Conservation (phyloP, 805 yeast species). For the Candida chilensis region DNA sequence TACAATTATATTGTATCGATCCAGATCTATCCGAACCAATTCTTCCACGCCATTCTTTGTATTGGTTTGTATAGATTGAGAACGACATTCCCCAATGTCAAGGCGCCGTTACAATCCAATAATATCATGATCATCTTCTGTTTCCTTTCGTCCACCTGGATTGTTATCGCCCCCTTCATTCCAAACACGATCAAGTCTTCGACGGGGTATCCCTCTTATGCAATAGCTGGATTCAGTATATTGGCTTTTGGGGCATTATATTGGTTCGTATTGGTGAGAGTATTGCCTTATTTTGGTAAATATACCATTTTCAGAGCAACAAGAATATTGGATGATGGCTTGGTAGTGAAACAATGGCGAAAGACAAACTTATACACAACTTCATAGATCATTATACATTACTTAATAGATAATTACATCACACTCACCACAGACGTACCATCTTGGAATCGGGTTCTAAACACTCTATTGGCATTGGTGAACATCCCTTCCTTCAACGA, state of each 20-base stretch:
- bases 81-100: slow-evolving; percentile 8
- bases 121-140: slow-evolving; percentile 24
- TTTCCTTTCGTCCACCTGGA: slow-evolving; percentile 32
- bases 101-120: slow-evolving; percentile 12
- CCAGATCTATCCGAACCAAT: slow-evolving; percentile 36
- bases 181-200: slow-evolving; percentile 16
- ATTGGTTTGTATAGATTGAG: slow-evolving; percentile 10
- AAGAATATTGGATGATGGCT: slow-evolving; percentile 9
- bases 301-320: slow-evolving; percentile 4
- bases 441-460: slow-evolving; percentile 89
- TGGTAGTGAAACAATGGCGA: slow-evolving; percentile 10
- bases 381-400: neutral
- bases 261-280: slow-evolving; percentile 8
- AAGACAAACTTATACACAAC: slow-evolving; percentile 2
- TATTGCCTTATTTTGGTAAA: slow-evolving; percentile 7
- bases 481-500: slow-evolving; percentile 98
- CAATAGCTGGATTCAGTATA: slow-evolving; percentile 9
- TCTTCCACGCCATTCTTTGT: slow-evolving; percentile 20
- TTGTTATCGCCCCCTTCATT: slow-evolving; percentile 40
- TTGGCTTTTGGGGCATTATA: slow-evolving; percentile 9
- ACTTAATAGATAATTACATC: slow-evolving; percentile 26
- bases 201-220: slow-evolving; percentile 9
- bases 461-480: slow-evolving; percentile 91
- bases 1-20: slow-evolving; percentile 32
- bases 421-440: slow-evolving; percentile 90